Evolutionary conservation across 2,329 filamentous ascomycete genomes (phyloP).

Genomic region (Teratosphaeria destructans): DNA sequence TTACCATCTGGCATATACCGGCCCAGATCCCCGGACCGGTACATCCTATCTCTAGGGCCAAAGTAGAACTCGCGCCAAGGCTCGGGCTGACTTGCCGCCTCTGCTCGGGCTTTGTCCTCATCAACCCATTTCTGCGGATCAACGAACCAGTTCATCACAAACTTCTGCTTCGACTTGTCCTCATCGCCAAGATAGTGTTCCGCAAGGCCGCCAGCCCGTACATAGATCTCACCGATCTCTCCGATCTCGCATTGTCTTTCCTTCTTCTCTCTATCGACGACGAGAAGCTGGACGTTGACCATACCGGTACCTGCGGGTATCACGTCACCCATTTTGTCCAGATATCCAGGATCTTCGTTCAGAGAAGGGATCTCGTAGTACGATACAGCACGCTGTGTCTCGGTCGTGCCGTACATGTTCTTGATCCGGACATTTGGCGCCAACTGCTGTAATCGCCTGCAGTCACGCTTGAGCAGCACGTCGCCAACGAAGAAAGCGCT

Average conservation of each 20-base stretch:
- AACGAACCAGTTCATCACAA: slow-evolving; percentile 78
- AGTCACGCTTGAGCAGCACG: slow-evolving; percentile 75
- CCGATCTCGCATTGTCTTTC: slow-evolving; percentile 66
- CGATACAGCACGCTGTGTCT: slow-evolving; percentile 70
- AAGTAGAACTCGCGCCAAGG: slow-evolving; percentile 70
- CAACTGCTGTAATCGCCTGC: slow-evolving; percentile 61
- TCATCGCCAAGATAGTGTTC: slow-evolving; percentile 62
- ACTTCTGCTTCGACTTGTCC: slow-evolving; percentile 63
- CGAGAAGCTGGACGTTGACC: slow-evolving; percentile 76
- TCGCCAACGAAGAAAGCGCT: slow-evolving; percentile 88
- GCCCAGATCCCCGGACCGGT: slow-evolving; percentile 80
- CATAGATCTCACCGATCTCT: slow-evolving; percentile 73
- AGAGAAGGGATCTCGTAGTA: slow-evolving; percentile 68
- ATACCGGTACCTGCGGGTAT: slow-evolving; percentile 81
- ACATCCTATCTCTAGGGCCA: slow-evolving; percentile 75
- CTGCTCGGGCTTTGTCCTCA: slow-evolving; percentile 46
- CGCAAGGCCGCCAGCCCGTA: slow-evolving; percentile 72
- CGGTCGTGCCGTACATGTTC: slow-evolving; percentile 84
- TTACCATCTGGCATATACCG: slow-evolving; percentile 60
- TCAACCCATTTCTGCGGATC: slow-evolving; percentile 60
- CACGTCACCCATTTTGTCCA: slow-evolving; percentile 59
- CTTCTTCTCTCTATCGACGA: slow-evolving; percentile 60
- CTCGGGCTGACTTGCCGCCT: slow-evolving; percentile 44
- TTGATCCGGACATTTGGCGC: slow-evolving; percentile 66
- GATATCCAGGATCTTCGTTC: slow-evolving; percentile 50